Evolutionary conservation across 2,329 filamentous ascomycete genomes (phyloP).

Genomic region (Rhinocladiella mackenziei): DNA sequence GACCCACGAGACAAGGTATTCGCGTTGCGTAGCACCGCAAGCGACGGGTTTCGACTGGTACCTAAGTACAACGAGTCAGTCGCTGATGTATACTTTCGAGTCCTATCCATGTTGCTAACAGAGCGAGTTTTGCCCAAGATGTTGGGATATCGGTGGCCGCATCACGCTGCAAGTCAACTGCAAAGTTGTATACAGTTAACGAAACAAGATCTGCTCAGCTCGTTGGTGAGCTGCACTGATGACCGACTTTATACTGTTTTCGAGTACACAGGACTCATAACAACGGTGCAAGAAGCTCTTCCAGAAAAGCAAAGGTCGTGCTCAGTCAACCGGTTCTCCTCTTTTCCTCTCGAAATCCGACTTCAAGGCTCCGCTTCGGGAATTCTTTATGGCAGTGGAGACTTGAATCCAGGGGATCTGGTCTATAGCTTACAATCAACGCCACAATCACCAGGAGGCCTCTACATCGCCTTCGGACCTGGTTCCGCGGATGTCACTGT

Average conservation of each 20-base stretch:
- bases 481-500: background rate
- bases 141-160: conserved; percentile 1
- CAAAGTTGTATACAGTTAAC: background rate
- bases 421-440: conserved; percentile 8
- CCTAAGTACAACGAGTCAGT: background rate
- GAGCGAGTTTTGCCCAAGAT: background rate
- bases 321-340: background rate
- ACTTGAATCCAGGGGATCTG: conserved; percentile 1
- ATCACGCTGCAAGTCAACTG: conserved; percentile 1
- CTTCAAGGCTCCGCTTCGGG: conserved; percentile 2
- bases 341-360: background rate
- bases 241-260: conserved; percentile 3
- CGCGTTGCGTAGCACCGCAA: background rate
- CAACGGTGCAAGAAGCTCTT: background rate
- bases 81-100: conserved; percentile 4
- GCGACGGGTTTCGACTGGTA: background rate
- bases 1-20: background rate
- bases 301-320: background rate
- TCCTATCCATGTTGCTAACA: conserved; percentile 2
- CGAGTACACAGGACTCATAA: conserved; percentile 1
- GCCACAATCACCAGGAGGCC: background rate
- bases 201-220: conserved; percentile 1
- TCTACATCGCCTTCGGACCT: conserved; percentile 4
- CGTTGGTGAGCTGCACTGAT: background rate
- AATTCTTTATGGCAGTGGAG: conserved; percentile 1